Conservation (phyloP, 164 flowering plant species). For the Macadamia tetraphylla region DNA sequence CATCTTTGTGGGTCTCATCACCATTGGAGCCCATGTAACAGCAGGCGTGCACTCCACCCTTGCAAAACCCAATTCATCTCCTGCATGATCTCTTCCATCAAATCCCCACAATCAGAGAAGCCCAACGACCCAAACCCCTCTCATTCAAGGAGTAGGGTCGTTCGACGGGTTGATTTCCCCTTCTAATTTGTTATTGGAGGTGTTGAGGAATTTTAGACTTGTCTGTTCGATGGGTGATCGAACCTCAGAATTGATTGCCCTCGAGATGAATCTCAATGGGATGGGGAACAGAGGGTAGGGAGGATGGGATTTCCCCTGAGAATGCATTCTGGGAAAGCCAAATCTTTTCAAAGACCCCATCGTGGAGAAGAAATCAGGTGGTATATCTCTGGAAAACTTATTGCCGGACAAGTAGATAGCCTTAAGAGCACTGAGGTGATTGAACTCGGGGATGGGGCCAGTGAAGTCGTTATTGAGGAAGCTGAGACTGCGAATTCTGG, state of each 20-base stretch:
- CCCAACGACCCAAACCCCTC: no score
- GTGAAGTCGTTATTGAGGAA: slow-evolving; percentile 28
- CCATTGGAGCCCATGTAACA: no score
- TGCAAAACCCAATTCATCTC: no score
- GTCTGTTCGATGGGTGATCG: slow-evolving; percentile 30
- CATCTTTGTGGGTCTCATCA: no score
- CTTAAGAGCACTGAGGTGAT: no score
- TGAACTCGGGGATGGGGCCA: no score
- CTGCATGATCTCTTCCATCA: no score
- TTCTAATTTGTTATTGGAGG: slow-evolving; percentile 1
- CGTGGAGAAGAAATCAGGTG: slow-evolving; percentile 26
- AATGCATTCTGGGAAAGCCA: slow-evolving; percentile 53
- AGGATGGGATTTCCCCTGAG: slow-evolving; percentile 56
- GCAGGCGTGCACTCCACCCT: no score
- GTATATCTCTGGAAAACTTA: no score
- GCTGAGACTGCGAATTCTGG: slow-evolving; percentile 37
- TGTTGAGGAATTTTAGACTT: slow-evolving; percentile 23
- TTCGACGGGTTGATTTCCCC: slow-evolving; percentile 33
- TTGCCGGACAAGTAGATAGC: no score
- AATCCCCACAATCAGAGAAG: no score
- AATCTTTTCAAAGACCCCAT: slow-evolving; percentile 54
- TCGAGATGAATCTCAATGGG: slow-evolving; percentile 17
- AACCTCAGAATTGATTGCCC: slow-evolving; percentile 57
- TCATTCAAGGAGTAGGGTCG: no score
- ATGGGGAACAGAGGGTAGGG: slow-evolving; percentile 28